Evolutionary conservation across 148 eudicot genomes (phyloP).

Genomic region (Rhododendron molle): DNA sequence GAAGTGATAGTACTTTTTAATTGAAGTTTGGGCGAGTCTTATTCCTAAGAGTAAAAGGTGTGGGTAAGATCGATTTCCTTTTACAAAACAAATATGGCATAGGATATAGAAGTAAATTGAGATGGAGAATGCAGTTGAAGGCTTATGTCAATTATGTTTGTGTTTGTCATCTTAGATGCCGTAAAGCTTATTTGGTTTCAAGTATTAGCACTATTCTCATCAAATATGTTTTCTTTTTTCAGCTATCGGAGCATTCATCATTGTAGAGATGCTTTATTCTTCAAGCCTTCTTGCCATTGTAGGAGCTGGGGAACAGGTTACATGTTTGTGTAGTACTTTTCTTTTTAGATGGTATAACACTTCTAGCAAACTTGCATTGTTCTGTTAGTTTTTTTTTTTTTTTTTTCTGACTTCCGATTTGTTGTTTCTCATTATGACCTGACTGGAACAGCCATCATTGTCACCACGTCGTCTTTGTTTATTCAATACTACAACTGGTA

Average conservation of each 20-base stretch:
- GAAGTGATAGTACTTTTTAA: background rate
- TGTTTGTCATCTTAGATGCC: background rate
- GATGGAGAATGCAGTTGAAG: background rate
- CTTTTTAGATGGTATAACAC: background rate
- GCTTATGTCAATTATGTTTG: background rate
- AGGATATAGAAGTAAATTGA: background rate
- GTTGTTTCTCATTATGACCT: slow-evolving; percentile 10
- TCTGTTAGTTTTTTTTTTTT: background rate
- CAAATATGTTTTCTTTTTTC: background rate
- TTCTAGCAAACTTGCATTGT: background rate
- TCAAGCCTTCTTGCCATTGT: slow-evolving; percentile 89
- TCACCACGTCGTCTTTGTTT: slow-evolving; percentile 94
- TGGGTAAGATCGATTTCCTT: background rate
- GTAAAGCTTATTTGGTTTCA: no score
- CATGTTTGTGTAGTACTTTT: background rate
- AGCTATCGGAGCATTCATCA: slow-evolving; percentile 83
- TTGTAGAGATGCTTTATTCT: slow-evolving; percentile 88
- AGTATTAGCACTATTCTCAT: background rate
- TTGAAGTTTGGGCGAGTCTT: background rate
- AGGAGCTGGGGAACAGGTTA: slow-evolving; percentile 99
- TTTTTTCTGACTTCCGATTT: background rate
- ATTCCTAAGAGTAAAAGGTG: background rate
- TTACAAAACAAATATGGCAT: background rate
- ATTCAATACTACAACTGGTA: slow-evolving; percentile 67
- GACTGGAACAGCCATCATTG: slow-evolving; percentile 63